Evolutionary conservation across 2,329 filamentous ascomycete genomes (phyloP).

Genomic region (Claviceps monticola): DNA sequence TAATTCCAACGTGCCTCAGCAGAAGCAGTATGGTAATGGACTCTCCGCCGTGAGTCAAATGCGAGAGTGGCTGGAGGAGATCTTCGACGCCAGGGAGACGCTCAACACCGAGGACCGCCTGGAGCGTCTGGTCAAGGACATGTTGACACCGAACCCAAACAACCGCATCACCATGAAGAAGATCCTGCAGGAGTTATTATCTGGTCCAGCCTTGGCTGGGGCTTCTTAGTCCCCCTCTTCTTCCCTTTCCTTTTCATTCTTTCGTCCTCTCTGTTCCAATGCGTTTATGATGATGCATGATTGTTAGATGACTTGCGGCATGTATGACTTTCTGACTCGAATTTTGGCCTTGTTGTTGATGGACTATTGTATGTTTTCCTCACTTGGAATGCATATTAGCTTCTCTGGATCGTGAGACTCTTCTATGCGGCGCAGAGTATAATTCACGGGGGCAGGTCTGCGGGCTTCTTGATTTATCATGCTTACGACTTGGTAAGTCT

Average conservation of each 20-base stretch:
- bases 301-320: not conserved
- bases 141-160: conserved; percentile 36
- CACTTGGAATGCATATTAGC: too few species aligned
- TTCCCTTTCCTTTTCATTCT: not conserved
- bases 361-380: too few species aligned
- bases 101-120: conserved; percentile 34
- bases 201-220: conserved; percentile 10
- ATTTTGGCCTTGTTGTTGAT: too few species aligned
- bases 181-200: conserved; percentile 30
- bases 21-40: conserved; percentile 23
- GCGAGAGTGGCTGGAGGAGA: conserved; percentile 41
- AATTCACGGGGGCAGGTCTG: too few species aligned
- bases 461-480: too few species aligned
- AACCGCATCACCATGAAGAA: conserved; percentile 41
- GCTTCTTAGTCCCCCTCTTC: too few species aligned
- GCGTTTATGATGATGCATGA: not conserved
- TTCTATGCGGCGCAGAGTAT: too few species aligned
- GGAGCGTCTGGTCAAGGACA: conserved; percentile 38
- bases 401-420: too few species aligned
- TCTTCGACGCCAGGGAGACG: conserved; percentile 31
- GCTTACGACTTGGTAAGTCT: not conserved
- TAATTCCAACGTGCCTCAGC: conserved; percentile 16
- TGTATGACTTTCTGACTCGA: not conserved
- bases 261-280: not conserved
- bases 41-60: conserved; percentile 35